Base-by-base conservation (phyloP, 495 filamentous ascomycete genomes). In the Staphylotrichum tortipilum region DNA sequence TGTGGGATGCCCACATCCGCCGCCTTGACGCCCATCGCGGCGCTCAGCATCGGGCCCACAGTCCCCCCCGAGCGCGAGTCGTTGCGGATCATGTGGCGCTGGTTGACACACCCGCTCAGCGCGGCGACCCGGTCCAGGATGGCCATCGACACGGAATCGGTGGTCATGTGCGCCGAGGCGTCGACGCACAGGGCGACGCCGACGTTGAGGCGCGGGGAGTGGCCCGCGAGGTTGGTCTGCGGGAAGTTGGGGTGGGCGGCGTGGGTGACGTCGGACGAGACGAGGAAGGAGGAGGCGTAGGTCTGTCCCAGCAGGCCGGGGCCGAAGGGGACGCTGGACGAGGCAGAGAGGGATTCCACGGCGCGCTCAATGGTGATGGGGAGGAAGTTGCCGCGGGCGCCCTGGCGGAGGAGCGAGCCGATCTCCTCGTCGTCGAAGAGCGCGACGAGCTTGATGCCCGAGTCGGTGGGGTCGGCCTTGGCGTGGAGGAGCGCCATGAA, bases 351-450 rank as follows among this genome's bases (percentile, higher is more conserved):
- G 7, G 78, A 69, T 62, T 94, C 88, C 44, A 86, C 75, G 41
- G 86, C 82, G 46, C 91, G 85, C 60, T 90, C 85, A 48, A 98
- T 78, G 19, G 80, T 75, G 38, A 77, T 75, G 44, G 86, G 81
- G 48, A 95, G 78, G 70, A 95, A 89, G 71, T 95, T 96, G 41
- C 87, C 82, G 19, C 78, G 75, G 3, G 92, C 92, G 48, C 92
- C 92, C 67, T 98, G 91, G 33, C 92, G 85, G 46, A 95, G 79
- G 3, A 86, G 70, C 35, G 85, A 89, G 48, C 92, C 92, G 54
- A 98, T 92, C 62, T 98, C 92, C 61, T 98, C 92, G 59, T 95
- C 86, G 62, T 98, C 92, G 63, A 96, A 96, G 61, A 94, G 83
- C 21, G 82, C 88, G 26, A 92, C 86, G 49, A 95, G 70, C 70